These are phyloP conservation scores for Fusarium albidum DNA, from an alignment of 2,329 filamentous ascomycete species.

Conservation along the genomic window DNA sequence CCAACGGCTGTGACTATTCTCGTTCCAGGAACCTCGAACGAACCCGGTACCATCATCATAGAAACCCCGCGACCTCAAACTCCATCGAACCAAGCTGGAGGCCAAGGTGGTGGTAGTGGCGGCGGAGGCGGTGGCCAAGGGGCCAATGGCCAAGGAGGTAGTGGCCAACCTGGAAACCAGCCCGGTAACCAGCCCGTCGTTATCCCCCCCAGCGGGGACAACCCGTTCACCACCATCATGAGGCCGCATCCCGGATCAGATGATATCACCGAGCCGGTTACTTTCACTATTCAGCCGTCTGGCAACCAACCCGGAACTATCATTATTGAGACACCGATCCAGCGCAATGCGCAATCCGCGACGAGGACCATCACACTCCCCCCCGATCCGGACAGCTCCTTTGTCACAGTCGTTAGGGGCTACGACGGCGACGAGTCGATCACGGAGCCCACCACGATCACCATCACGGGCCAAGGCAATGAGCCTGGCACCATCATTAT, in stretches of 20 bases:
- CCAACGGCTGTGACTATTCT: constrained; percentile 25
- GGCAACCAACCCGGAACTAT: constrained; percentile 20
- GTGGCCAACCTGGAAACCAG: not conserved
- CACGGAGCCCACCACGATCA: constrained; percentile 27
- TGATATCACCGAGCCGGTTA: constrained; percentile 25
- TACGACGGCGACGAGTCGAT: constrained; percentile 12
- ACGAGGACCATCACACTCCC: constrained; percentile 20
- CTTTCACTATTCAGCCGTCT: constrained; percentile 17
- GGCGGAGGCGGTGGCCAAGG: no score
- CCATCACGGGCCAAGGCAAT: constrained; percentile 6
- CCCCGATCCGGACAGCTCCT: constrained; percentile 25
- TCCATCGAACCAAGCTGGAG: not conserved
- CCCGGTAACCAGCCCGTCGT: constrained; percentile 18
- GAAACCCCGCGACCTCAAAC: constrained; percentile 23
- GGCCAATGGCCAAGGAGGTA: not conserved
- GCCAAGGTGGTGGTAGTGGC: not conserved
- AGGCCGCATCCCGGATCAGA: constrained; percentile 20
- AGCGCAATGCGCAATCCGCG: not conserved
- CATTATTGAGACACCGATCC: constrained; percentile 24
- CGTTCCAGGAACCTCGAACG: constrained; percentile 19
- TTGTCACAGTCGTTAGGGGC: constrained; percentile 22
- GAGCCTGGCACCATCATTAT: constrained; percentile 27
- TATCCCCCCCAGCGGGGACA: constrained; percentile 21
- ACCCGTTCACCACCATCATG: constrained; percentile 20
- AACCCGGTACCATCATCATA: constrained; percentile 28